Percentiles rank a stretch among this genome's conserved stretches.
Evolutionary conservation across 805 yeast genomes (phyloP).

Genomic region (Lipomyces sp.): DNA sequence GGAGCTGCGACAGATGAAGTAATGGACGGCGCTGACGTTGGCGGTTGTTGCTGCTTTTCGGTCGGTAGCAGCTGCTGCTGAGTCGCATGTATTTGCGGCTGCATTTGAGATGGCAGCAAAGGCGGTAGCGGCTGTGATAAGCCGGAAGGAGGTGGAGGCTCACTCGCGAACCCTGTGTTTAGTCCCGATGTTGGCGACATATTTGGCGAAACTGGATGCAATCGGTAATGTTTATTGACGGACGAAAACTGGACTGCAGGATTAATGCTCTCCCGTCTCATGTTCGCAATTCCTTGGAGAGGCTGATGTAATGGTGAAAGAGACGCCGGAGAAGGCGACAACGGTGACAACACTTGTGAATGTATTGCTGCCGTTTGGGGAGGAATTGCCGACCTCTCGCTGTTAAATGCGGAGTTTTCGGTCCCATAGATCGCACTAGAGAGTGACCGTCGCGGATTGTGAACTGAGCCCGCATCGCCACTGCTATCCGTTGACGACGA

Average conservation of each 20-base stretch:
- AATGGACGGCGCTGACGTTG: not conserved
- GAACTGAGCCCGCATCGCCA: conserved; percentile 8
- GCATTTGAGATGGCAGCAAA: conserved; percentile 8
- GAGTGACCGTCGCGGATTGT: conserved; percentile 8
- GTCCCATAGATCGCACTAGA: conserved; percentile 10
- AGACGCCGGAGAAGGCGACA: conserved; percentile 22
- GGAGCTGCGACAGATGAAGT: not conserved
- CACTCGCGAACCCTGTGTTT: conserved; percentile 14
- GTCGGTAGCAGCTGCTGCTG: conserved; percentile 5
- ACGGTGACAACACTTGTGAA: conserved; percentile 13
- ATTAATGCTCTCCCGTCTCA: conserved; percentile 26
- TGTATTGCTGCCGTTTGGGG: not conserved
- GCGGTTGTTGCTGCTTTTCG: conserved; percentile 1
- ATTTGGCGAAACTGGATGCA: conserved; percentile 25
- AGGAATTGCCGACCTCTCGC: not conserved
- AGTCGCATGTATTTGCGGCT: conserved; percentile 2
- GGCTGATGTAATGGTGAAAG: conserved; percentile 25
- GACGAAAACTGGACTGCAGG: conserved; percentile 29
- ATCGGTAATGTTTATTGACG: conserved; percentile 28
- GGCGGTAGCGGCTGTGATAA: conserved; percentile 11
- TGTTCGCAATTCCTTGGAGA: not conserved
- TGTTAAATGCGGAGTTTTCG: not conserved
- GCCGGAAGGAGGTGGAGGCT: not conserved
- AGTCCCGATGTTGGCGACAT: conserved; percentile 12
- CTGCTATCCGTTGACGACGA: conserved; percentile 24